A percentile compares a stretch with the other conserved stretches of the same genome.
These are phyloP conservation scores for Vitis cinerea DNA, from an alignment of 164 flowering plant genomes.

Conservation along the genomic window DNA sequence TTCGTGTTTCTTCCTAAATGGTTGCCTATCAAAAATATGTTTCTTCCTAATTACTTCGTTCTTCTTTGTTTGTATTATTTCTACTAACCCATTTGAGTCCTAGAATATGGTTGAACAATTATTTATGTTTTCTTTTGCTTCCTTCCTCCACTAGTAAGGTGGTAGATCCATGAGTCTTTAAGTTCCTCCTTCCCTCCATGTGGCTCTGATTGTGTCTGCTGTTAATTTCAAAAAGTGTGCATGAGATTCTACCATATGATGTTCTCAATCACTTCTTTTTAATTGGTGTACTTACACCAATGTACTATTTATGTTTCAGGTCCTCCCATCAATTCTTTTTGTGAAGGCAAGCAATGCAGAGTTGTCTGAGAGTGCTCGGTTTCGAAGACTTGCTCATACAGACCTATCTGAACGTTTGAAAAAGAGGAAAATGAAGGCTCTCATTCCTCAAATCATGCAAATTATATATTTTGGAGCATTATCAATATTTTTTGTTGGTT, in stretches of 20 bases:
- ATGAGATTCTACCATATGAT: too few species aligned
- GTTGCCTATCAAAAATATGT: too few species aligned
- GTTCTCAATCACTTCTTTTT: too few species aligned
- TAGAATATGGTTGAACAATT: not conserved
- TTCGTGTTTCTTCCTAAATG: too few species aligned
- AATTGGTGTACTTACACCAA: too few species aligned
- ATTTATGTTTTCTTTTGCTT: not conserved
- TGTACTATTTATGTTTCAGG: constrained; percentile 37
- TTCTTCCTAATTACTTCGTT: too few species aligned
- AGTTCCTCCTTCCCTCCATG: too few species aligned
- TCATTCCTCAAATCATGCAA: constrained; percentile 80
- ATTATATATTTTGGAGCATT: constrained; percentile 59
- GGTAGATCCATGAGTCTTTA: not conserved
- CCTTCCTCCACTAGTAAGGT: not conserved
- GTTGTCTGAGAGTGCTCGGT: constrained; percentile 60
- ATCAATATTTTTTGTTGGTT: constrained; percentile 47
- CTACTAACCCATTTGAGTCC: not conserved
- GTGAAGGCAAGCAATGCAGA: constrained; percentile 90
- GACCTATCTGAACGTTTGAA: constrained; percentile 49
- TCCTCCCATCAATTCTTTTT: constrained; percentile 78
- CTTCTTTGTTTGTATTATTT: not conserved
- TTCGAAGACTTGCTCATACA: constrained; percentile 63
- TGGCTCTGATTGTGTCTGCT: too few species aligned
- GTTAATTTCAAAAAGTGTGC: too few species aligned
- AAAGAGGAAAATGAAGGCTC: constrained; percentile 87